A percentile compares a stretch with the other conserved stretches of the same genome.
These are phyloP conservation scores for Hanseniaspora uvarum DNA, from an alignment of 1,139 yeast species.

Conservation along the genomic window DNA sequence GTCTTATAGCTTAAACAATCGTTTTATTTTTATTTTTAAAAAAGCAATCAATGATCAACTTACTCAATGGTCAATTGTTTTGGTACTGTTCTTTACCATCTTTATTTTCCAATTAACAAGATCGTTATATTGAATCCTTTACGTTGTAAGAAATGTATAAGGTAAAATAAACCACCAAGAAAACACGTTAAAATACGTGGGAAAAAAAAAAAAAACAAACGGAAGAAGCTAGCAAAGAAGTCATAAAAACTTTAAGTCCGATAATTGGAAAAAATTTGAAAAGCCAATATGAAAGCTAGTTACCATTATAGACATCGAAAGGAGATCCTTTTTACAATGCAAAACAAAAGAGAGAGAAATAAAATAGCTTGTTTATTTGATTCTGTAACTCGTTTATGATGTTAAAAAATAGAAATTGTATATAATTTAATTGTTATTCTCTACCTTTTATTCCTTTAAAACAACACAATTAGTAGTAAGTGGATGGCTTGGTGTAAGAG, in stretches of 20 bases:
- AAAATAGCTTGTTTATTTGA: neutral
- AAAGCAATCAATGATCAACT: too few relatives aligned
- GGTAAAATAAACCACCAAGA: neutral
- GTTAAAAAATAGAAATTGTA: constrained; percentile 12
- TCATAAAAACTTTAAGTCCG: neutral
- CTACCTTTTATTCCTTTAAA: neutral
- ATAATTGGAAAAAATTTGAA: neutral
- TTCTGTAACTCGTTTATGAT: constrained; percentile 16
- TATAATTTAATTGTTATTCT: constrained; percentile 1
- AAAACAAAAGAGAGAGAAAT: neutral
- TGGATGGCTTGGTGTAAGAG: constrained; percentile 90
- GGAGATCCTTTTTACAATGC: too few relatives aligned
- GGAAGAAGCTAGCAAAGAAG: too few relatives aligned
- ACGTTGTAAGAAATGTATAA: neutral
- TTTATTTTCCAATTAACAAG: neutral
- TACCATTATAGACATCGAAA: too few relatives aligned
- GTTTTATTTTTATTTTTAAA: too few relatives aligned
- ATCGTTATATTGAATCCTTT: neutral
- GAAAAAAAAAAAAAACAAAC: neutral
- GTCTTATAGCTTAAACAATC: too few relatives aligned
- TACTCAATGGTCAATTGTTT: neutral
- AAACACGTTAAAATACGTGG: neutral
- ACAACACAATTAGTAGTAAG: constrained; percentile 62
- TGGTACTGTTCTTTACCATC: neutral
- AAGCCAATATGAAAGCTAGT: too few relatives aligned